Base-by-base conservation (phyloP, 352 stramenopile species). In the Phytophthora tubulina region DNA sequence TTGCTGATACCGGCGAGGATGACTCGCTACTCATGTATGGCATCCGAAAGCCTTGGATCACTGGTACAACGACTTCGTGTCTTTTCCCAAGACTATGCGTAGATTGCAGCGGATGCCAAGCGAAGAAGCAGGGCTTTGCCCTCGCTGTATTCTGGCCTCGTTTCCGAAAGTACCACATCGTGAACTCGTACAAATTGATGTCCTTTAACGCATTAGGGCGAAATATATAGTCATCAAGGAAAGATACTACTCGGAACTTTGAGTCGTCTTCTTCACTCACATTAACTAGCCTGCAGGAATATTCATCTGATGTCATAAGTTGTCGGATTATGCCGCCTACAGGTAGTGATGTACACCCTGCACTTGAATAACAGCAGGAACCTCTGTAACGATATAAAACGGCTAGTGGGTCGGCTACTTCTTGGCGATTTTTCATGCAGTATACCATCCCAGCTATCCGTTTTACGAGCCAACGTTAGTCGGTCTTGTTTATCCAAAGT, bases 371-470 rank as follows among this genome's bases (percentile, higher is more conserved):
- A 14, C 39, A 51, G 41, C 54, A 62, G 4, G 39, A 53, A 3
- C 30, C 15, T 11, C 39, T 17, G 15, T 42, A 27, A 2, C 41
- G 13, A 32, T 62, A 62, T 2, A 62, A 41, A 11, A 17, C 54
- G 41, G 54, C 39, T 11, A 62, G 41, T 17, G 54, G 54, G 9
- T 38, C 54, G 5, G 54, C 54, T 14, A 62, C 41, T 41, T 51
- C 54, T 51, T 51, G 54, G 11, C 54, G 36, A 41, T 41, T 41
- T 0, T 36, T 52, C 36, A 62, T 31, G 11, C 3, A 41, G 30
- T 52, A 62, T 9, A 41, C 27, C 39, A 52, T 39, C 10, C 17
- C 13, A 2, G 54, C 21, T 14, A 62, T 30, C 0, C 54, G 17
- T 13, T 44, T 51, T 51, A n/a, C 54, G 21, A 52, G 35, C 38